Conservation (phyloP, 2,329 filamentous ascomycete genomes). For the Fusarium nisikadoi region DNA sequence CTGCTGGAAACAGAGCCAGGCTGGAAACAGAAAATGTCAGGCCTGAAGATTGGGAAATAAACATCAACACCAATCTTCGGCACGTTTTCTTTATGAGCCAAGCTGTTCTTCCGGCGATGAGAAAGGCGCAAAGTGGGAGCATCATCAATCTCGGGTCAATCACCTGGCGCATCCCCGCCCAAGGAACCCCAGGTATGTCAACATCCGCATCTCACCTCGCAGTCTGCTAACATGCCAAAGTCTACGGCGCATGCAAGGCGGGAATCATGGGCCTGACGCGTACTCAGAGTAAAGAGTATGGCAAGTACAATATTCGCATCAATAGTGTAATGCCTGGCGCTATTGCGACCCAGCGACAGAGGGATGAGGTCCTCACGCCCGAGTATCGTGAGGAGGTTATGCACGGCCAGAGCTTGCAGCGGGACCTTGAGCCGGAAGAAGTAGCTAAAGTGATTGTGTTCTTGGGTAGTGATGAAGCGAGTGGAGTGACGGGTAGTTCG, state of each 20-base stretch:
- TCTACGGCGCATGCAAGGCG: slow-evolving; percentile 64
- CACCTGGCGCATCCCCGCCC: slow-evolving; percentile 57
- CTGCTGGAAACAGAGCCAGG: slow-evolving; percentile 35
- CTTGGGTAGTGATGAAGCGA: slow-evolving; percentile 58
- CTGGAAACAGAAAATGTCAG: slow-evolving; percentile 51
- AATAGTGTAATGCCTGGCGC: slow-evolving; percentile 63
- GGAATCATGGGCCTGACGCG: slow-evolving; percentile 66
- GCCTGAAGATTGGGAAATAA: slow-evolving; percentile 54
- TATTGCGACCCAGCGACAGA: slow-evolving; percentile 58
- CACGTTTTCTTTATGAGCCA: slow-evolving; percentile 75
- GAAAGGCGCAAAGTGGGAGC: slow-evolving; percentile 53
- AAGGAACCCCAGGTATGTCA: slow-evolving; percentile 48
- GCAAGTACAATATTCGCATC: slow-evolving; percentile 58
- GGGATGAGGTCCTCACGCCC: slow-evolving; percentile 55
- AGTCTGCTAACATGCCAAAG: slow-evolving; percentile 19
- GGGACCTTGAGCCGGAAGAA: slow-evolving; percentile 54
- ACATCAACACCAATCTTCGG: slow-evolving; percentile 57
- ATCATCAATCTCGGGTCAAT: slow-evolving; percentile 66
- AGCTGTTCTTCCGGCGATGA: slow-evolving; percentile 72
- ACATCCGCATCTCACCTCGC: too few species aligned
- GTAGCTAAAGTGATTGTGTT: slow-evolving; percentile 59
- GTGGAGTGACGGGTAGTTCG: slow-evolving; percentile 57
- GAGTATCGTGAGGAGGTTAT: slow-evolving; percentile 54
- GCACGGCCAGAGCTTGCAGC: slow-evolving; percentile 55
- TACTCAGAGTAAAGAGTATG: slow-evolving; percentile 64